Evolutionary conservation across 352 stramenopile genomes (phyloP).

Genomic region (Phytophthora gonapodyides): DNA sequence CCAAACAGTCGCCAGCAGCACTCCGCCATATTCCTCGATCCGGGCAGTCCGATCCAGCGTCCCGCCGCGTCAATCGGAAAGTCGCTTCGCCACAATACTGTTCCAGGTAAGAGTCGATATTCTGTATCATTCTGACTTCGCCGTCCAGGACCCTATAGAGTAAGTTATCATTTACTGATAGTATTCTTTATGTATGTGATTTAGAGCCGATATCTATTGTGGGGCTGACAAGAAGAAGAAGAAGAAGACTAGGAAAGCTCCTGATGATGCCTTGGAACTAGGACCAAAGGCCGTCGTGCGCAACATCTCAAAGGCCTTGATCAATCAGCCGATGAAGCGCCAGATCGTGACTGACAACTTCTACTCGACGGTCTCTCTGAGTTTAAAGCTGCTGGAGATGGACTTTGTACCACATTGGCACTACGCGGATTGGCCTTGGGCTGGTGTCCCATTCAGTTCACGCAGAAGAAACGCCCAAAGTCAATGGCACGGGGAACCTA

Average conservation of each 20-base stretch:
- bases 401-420: slow-evolving; percentile 18
- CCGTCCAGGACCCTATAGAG: too few relatives aligned
- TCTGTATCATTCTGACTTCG: too few relatives aligned
- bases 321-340: neutral
- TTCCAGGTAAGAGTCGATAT: too few relatives aligned
- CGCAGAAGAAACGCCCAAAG: slow-evolving; percentile 14
- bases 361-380: slow-evolving; percentile 13
- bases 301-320: slow-evolving; percentile 19
- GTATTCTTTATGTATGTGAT: too few relatives aligned
- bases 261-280: neutral
- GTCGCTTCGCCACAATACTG: too few relatives aligned
- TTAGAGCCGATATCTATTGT: too few relatives aligned
- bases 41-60: too few relatives aligned
- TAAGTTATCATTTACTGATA: too few relatives aligned
- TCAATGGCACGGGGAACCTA: slow-evolving; percentile 12
- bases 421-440: slow-evolving; percentile 16
- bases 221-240: slow-evolving; percentile 9
- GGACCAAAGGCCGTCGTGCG: slow-evolving; percentile 12
- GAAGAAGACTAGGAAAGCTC: neutral
- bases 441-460: slow-evolving; percentile 22
- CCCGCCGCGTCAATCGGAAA: too few relatives aligned
- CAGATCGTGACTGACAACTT: slow-evolving; percentile 22
- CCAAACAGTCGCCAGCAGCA: too few relatives aligned
- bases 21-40: too few relatives aligned
- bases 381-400: slow-evolving; percentile 20